Evolutionary conservation across 2,329 filamentous ascomycete species (phyloP).

Genomic region (Cladosporium colombiae): DNA sequence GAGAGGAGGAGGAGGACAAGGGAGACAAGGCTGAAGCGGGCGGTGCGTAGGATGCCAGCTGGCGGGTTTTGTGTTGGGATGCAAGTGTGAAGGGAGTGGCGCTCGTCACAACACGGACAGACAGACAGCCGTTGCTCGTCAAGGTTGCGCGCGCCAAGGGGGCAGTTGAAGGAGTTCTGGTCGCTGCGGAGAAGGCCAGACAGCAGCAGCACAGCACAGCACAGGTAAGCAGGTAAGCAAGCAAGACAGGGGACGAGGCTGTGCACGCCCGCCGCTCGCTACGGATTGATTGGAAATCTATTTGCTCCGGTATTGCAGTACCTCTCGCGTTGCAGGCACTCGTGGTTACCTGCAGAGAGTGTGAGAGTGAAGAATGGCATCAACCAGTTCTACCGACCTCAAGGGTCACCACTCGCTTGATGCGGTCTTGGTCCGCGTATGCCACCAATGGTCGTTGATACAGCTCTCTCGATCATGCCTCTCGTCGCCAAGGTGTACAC

Average conservation of each 20-base stretch:
- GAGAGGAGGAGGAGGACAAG: not conserved
- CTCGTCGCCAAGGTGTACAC: not conserved
- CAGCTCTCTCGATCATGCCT: not conserved
- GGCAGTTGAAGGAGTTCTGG: slow-evolving; percentile 1
- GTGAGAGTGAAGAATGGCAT: not conserved
- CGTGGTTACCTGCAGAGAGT: not conserved
- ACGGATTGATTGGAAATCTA: slow-evolving; percentile 12
- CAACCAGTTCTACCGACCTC: not conserved
- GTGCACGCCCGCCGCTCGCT: not conserved
- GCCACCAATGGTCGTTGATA: not conserved
- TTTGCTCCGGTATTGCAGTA: slow-evolving; percentile 4
- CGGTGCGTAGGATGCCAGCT: not conserved
- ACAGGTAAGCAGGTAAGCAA: no score
- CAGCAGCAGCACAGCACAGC: not conserved
- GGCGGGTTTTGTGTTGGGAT: slow-evolving; percentile 4
- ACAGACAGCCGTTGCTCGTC: not conserved
- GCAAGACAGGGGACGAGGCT: slow-evolving; percentile 8
- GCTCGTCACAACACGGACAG: not conserved
- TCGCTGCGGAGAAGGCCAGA: not conserved
- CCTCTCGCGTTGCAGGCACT: not conserved
- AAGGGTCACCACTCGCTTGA: not conserved
- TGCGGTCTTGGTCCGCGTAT: not conserved
- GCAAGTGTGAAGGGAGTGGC: slow-evolving; percentile 8
- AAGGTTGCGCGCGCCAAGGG: not conserved
- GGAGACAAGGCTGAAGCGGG: not conserved